phyloP scores from a whole-genome alignment of 2,329 filamentous ascomycete genomes.

The Mollisia scopiformis region DNA sequence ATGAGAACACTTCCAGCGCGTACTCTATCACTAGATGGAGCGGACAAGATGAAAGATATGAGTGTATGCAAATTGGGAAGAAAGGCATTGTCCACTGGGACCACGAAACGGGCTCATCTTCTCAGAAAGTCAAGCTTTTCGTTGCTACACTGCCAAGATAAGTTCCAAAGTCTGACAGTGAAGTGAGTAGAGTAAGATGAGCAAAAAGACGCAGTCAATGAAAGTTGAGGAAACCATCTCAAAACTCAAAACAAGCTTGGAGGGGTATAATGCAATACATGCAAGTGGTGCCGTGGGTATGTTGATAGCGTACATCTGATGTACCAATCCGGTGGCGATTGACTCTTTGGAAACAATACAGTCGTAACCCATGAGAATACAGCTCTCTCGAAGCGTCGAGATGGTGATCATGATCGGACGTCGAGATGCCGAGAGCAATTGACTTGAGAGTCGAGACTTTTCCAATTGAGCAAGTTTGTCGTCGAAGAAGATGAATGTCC shows the following conservation, averaged over 20 bases:
- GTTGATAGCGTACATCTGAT: not conserved
- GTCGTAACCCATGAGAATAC: not conserved
- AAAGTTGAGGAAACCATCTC: not conserved
- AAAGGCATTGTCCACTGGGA: not conserved
- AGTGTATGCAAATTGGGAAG: not conserved
- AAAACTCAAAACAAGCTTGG: not conserved
- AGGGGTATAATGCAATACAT: not conserved
- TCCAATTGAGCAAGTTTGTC: not conserved
- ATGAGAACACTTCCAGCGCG: not conserved
- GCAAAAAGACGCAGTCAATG: constrained; percentile 15
- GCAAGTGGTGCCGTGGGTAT: constrained; percentile 1
- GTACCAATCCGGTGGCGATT: no score
- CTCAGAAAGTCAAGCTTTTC: constrained; percentile 9
- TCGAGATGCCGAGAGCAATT: no score
- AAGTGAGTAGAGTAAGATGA: constrained; percentile 11
- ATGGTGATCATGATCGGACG: no score
- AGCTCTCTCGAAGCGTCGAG: no score
- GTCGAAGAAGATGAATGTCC: not conserved
- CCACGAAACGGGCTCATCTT: not conserved
- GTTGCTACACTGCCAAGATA: constrained; percentile 3
- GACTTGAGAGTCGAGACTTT: no score
- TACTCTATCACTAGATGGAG: not conserved
- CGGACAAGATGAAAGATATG: not conserved
- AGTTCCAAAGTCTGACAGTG: not conserved
- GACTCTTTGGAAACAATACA: no score